phyloP scores from a whole-genome alignment of 148 eudicot species.

The Oxyria digyna region DNA sequence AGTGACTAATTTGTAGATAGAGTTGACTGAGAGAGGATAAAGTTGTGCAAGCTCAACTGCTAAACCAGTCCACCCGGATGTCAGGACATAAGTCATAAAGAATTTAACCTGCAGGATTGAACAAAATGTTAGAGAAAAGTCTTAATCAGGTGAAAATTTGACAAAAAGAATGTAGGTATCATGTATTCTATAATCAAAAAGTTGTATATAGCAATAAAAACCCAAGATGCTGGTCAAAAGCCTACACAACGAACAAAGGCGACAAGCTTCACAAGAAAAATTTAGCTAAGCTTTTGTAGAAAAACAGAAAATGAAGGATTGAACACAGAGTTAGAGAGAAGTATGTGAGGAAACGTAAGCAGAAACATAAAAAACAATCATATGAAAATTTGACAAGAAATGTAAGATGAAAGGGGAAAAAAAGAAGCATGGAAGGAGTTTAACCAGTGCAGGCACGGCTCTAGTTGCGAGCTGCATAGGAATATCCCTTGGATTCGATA shows the following conservation, averaged over 20 bases:
- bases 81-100: conserved; percentile 81
- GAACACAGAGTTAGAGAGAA: neutral
- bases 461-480: conserved; percentile 53
- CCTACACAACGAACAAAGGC: too few species aligned
- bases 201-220: neutral
- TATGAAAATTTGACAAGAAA: neutral
- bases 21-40: conserved; percentile 51
- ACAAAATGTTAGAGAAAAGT: neutral
- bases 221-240: too few species aligned
- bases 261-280: too few species aligned
- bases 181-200: neutral
- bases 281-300: too few species aligned
- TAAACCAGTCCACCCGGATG: conserved; percentile 98
- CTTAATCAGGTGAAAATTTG: neutral
- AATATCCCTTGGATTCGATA: conserved; percentile 35
- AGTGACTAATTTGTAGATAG: conserved; percentile 32
- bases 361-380: too few species aligned
- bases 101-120: conserved; percentile 58
- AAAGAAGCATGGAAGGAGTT: conserved; percentile 3
- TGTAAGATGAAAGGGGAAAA: neutral
- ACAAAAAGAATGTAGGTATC: neutral
- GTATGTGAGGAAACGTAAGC: too few species aligned
- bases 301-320: too few species aligned
- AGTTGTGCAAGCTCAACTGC: conserved; percentile 81
- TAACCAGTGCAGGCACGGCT: conserved; percentile 71